These are phyloP conservation scores for Wickerhamiella brachini DNA, from an alignment of 805 yeast species.

Conservation along the genomic window DNA sequence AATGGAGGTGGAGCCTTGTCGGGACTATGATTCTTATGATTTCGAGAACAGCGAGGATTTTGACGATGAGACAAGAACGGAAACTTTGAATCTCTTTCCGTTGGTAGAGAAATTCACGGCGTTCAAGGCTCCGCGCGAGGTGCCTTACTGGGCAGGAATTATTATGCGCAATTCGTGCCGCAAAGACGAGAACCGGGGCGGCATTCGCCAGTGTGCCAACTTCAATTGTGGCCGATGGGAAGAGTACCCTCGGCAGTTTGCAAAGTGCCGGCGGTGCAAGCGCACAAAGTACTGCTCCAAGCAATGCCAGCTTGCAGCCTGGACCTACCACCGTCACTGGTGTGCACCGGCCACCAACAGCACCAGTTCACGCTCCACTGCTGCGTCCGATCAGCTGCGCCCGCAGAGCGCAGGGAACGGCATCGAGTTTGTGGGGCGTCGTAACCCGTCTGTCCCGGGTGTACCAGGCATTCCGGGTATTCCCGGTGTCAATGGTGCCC, in stretches of 20 bases:
- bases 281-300: conserved; percentile 90
- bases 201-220: conserved; percentile 89
- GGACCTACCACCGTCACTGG: conserved; percentile 93
- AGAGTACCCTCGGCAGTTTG: conserved; percentile 75
- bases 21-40: conserved; percentile 22
- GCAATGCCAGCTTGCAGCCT: conserved; percentile 80
- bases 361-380: conserved; percentile 2
- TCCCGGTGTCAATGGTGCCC: not conserved
- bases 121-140: conserved; percentile 54
- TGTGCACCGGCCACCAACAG: conserved; percentile 30
- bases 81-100: conserved; percentile 57
- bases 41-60: conserved; percentile 23
- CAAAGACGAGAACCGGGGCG: conserved; percentile 73
- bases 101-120: conserved; percentile 83
- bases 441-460: not conserved
- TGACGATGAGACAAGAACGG: conserved; percentile 34
- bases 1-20: conserved; percentile 5
- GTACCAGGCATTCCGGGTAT: not conserved
- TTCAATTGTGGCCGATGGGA: conserved; percentile 95
- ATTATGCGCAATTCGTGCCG: conserved; percentile 93
- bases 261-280: conserved; percentile 88
- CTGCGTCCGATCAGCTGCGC: not conserved
- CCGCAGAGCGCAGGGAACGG: conserved; percentile 6
- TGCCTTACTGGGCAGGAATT: conserved; percentile 96
- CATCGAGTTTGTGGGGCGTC: not conserved